Evolutionary conservation across 495 filamentous ascomycete species (phyloP).

Genomic region (Schizothecium vesticola): DNA sequence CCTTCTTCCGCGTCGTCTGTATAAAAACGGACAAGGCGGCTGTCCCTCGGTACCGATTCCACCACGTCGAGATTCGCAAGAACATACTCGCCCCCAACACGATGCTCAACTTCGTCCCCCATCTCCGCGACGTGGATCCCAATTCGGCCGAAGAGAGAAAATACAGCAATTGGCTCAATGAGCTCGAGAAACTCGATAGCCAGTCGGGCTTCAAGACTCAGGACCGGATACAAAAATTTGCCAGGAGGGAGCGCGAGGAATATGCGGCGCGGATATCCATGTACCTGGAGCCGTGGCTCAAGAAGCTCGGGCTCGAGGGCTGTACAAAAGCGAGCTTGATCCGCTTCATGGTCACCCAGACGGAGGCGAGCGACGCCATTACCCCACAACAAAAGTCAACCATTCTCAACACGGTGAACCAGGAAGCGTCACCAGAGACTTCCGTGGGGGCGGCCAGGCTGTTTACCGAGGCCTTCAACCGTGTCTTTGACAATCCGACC

Average conservation of each 20-base stretch:
- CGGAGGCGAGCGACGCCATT: constrained; percentile 32
- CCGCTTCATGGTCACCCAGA: constrained; percentile 38
- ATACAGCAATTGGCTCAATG: constrained; percentile 43
- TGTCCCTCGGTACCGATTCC: constrained; percentile 41
- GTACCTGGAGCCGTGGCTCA: constrained; percentile 43
- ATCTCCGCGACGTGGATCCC: constrained; percentile 42
- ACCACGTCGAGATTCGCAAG: constrained; percentile 46
- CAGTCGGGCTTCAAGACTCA: constrained; percentile 44
- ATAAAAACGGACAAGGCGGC: constrained; percentile 37
- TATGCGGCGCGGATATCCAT: constrained; percentile 37
- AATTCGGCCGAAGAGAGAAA: constrained; percentile 36
- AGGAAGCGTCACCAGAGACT: constrained; percentile 32
- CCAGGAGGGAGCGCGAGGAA: constrained; percentile 38
- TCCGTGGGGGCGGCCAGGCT: constrained; percentile 32
- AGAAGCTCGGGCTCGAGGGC: constrained; percentile 35
- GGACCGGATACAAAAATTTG: constrained; percentile 34
- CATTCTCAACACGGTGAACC: constrained; percentile 35
- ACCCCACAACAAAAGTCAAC: constrained; percentile 41
- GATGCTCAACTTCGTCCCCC: constrained; percentile 45
- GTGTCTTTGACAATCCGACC: constrained; percentile 31
- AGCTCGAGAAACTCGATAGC: constrained; percentile 45
- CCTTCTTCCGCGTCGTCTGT: constrained; percentile 28
- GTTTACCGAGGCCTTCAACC: constrained; percentile 42
- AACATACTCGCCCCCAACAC: constrained; percentile 46
- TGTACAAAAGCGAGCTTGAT: constrained; percentile 42